Evolutionary conservation across 805 yeast species (phyloP), one percentile per base, ranked within the genome.

Genomic region (Metschnikowia lachancei): DNA sequence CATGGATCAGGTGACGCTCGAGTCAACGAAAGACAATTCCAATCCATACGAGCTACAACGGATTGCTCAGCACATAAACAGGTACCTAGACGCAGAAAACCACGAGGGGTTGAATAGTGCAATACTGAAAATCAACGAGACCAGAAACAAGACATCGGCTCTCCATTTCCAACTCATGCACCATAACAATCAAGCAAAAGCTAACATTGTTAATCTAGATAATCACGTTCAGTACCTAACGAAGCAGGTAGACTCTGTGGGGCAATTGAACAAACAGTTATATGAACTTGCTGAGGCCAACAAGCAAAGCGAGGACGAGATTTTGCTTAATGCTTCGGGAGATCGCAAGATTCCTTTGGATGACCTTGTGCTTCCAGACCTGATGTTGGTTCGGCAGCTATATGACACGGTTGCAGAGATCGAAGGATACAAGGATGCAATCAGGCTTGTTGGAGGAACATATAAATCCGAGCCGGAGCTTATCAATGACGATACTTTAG

Each of bases 351-450:
- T 67, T 13, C 45, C 52, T 7, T 52, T 71, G 26, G 74, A 70
- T 39, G 69, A 69, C n/a, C 47, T 72, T 17, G 60, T 69, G 4
- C 60, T 66, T 7, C 68, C 75, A 4, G 76, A 72, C 45, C 70
- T 65, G 63, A 63, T 64, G 5, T 51, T 69, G 31, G 70, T 69
- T 19, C 38, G 77, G 46, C 95, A 87, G 60, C 61, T 85, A 12
- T 83, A 85, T 58, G 77, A 77, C 17, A 66, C 84, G 1, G 78
- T 80, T 0, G 76, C 90, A 16, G 83, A 80, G 33, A 87, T 85
- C 43, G 74, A 76, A 49, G 87, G 95, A 1, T 75, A 83, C n/a
- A 77, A 77, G 26, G 96, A 91, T 59, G 72, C 91, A 0, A 58
- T 78, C 11, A 72, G 77, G 46, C 72, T 81, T 10, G 67, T 90